Conservation (phyloP, 768 basidiomycete species). For the Macrolepiota fuliginosa region DNA sequence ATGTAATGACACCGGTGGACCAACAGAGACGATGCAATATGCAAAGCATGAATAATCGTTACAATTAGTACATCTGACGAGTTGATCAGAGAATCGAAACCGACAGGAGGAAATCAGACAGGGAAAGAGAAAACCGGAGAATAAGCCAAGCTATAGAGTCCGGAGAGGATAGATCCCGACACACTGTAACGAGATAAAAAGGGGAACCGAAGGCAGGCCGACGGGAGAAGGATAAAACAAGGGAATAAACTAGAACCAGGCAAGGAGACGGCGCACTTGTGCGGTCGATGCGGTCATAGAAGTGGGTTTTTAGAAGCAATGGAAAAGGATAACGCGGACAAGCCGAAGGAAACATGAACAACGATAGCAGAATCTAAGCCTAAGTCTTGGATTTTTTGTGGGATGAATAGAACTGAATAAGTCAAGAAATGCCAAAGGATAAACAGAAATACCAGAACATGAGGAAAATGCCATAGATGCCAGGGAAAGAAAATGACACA, state of each 20-base stretch:
- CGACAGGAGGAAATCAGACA: background rate
- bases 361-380: conserved; percentile 2
- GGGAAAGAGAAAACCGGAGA: background rate
- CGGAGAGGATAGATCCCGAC: background rate
- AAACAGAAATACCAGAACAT: conserved; percentile 10
- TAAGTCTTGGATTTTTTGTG: background rate
- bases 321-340: conserved; percentile 1
- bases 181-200: background rate
- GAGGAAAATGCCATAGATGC: conserved; percentile 10
- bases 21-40: background rate
- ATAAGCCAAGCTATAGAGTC: conserved; percentile 6
- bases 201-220: background rate
- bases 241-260: background rate
- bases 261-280: background rate
- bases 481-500: conserved; percentile 15
- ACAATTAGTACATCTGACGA: conserved; percentile 9
- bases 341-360: background rate
- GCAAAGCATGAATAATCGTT: conserved; percentile 8
- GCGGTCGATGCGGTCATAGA: background rate
- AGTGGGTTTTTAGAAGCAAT: background rate
- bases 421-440: conserved; percentile 1
- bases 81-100: background rate
- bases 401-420: conserved; percentile 1
- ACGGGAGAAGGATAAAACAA: background rate
- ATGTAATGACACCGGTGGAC: background rate